These are phyloP conservation scores for Fusarium beomiforme DNA, from an alignment of 2,329 filamentous ascomycete species.

Conservation along the genomic window DNA sequence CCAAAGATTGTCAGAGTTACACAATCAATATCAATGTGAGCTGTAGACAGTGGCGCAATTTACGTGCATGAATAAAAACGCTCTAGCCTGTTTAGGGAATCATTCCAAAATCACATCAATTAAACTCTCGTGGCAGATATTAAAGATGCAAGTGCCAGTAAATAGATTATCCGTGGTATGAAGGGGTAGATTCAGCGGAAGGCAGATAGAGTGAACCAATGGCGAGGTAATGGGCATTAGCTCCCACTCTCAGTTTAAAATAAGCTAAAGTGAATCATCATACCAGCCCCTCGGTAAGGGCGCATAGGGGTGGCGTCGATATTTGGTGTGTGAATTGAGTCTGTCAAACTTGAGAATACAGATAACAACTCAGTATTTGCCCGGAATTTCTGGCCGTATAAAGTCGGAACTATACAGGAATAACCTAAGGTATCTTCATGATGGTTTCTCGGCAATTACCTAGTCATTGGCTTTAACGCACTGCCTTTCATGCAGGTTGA, in stretches of 20 bases:
- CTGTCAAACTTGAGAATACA: background rate
- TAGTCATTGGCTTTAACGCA: background rate
- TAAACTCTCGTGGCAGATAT: background rate
- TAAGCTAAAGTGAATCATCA: conserved; percentile 25
- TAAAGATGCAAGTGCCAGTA: background rate
- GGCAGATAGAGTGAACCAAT: background rate
- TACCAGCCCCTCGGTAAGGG: conserved; percentile 29
- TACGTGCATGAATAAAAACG: conserved; percentile 15
- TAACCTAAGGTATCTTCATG: background rate
- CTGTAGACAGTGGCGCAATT: conserved; percentile 11
- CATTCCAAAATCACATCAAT: background rate
- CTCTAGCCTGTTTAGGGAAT: conserved; percentile 17
- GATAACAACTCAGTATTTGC: background rate
- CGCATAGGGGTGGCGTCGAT: background rate
- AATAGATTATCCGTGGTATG: background rate
- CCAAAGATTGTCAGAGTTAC: background rate
- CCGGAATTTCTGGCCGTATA: background rate
- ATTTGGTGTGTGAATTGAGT: background rate
- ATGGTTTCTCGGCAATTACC: background rate
- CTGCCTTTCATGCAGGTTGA: conserved; percentile 11
- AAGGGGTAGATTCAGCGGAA: background rate
- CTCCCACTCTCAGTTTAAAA: conserved; percentile 25
- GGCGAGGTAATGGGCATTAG: background rate
- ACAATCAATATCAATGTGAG: background rate
- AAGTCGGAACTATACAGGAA: background rate